phyloP scores from a whole-genome alignment of 2,329 filamentous ascomycete species.

The Ustilaginoidea virens region DNA sequence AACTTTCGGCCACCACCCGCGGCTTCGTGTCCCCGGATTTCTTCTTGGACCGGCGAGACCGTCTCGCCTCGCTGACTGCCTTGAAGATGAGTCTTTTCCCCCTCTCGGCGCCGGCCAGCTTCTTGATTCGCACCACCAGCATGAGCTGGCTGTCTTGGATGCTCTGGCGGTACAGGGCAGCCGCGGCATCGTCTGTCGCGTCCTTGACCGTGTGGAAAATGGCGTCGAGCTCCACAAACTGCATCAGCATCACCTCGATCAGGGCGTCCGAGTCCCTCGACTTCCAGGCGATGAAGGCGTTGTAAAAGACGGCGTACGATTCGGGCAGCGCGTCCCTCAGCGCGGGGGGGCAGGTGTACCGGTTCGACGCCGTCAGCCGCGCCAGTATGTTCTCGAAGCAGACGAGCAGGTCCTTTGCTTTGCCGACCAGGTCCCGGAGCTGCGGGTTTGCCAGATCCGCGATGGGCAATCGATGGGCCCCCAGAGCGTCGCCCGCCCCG shows the following conservation, averaged over 20 bases:
- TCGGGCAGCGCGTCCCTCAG: constrained; percentile 49
- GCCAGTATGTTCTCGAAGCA: constrained; percentile 62
- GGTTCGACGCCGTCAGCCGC: constrained; percentile 49
- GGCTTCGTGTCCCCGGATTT: constrained; percentile 56
- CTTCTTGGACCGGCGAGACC: constrained; percentile 47
- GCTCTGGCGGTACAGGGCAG: constrained; percentile 62
- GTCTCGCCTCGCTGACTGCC: constrained; percentile 57
- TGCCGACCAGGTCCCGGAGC: constrained; percentile 56
- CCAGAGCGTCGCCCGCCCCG: constrained; percentile 29
- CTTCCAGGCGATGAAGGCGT: constrained; percentile 74
- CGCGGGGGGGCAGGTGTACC: constrained; percentile 48
- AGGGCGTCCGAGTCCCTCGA: constrained; percentile 63
- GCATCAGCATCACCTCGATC: constrained; percentile 72
- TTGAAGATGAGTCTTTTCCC: constrained; percentile 61
- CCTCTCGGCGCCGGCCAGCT: constrained; percentile 54
- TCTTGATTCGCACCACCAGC: constrained; percentile 65
- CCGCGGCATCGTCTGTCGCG: constrained; percentile 55
- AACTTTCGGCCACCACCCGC: constrained; percentile 42
- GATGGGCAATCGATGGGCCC: constrained; percentile 17
- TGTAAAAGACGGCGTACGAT: constrained; percentile 58
- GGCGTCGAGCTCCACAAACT: constrained; percentile 70
- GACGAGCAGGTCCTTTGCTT: constrained; percentile 62
- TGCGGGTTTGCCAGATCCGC: constrained; percentile 43
- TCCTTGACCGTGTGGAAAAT: constrained; percentile 76
- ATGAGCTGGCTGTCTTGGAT: constrained; percentile 71